Base-by-base conservation (phyloP, 2,329 filamentous ascomycete species). In the Colletotrichum karsti region DNA sequence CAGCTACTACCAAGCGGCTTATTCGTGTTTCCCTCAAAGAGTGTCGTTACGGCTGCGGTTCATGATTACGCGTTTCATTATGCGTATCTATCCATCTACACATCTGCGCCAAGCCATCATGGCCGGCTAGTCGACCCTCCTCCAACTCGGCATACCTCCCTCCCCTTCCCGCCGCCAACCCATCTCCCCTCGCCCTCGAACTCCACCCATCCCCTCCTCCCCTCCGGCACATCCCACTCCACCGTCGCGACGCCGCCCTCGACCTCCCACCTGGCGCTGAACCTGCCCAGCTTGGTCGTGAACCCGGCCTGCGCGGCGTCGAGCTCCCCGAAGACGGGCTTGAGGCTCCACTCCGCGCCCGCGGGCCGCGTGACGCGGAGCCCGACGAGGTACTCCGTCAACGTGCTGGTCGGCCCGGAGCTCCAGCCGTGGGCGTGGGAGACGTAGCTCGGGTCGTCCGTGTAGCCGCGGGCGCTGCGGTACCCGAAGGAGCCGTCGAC, bases 401-500 rank as follows among this genome's bases (percentile, higher is more conserved):
- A 72, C 2, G 83, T 81, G 46, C 79, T 80, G 1, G 83, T 83
- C 10, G 84, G 84, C 0, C 84, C 84, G 0, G 81, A 81, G 9
- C 80, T 80, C 84, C 84, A 86, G 8, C 84, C 84, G 72, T 86
- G 84, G 13, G 84, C 77, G 67, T 86, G 84, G n/a, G 79, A 82
- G 7, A 82, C 83, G 63, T 85, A 83, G 13, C 77, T 78, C 56
- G 77, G 78, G 60, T 87, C 84, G 51, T 84, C 79, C 4, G 76
- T 75, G 69, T 90, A 90, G 0, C 87, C 88, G 7, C 82, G 75
- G 53, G 82, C 78, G 33, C 78, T 80, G 2, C 87, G 81, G 72
- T 91, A 91, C 2, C 84, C 86, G 70, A 88, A 91, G 0, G 80
- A 84, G 3, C 87, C 87, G 69, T 90, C 82, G 0, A 75, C 75